Conservation (phyloP, 805 yeast species). For the Candida silvatica region DNA sequence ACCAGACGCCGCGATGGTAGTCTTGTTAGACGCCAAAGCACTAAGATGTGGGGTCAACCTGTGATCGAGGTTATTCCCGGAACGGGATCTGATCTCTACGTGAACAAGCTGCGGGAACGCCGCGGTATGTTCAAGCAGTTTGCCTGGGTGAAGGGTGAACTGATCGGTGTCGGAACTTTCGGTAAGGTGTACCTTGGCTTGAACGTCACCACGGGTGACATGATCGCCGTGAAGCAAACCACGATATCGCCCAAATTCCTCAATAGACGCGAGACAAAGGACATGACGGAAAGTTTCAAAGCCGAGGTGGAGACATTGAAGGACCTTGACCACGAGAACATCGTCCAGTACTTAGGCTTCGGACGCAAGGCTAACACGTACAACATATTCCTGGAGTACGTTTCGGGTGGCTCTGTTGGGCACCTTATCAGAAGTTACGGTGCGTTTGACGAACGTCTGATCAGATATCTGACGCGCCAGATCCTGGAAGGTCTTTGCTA, state of each 20-base stretch:
- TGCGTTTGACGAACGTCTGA: constrained; percentile 69
- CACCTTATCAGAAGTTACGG: constrained; percentile 78
- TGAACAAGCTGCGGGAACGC: constrained; percentile 55
- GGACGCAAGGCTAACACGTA: constrained; percentile 69
- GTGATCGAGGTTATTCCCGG: constrained; percentile 84
- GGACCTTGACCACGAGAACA: constrained; percentile 87
- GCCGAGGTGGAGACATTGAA: constrained; percentile 92
- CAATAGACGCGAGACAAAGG: constrained; percentile 38
- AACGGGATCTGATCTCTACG: constrained; percentile 52
- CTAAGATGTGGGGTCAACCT: constrained; percentile 96
- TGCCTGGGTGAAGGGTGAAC: constrained; percentile 97
- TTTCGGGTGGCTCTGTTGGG: constrained; percentile 96
- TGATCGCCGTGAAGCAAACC: constrained; percentile 98
- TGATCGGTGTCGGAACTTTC: constrained; percentile 94
- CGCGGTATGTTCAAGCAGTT: constrained; percentile 73
- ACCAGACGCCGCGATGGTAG: constrained; percentile 7
- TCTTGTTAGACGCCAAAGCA: constrained; percentile 64
- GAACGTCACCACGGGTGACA: constrained; percentile 94
- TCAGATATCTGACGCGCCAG: constrained; percentile 67
- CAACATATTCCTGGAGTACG: constrained; percentile 88
- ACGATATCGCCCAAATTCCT: constrained; percentile 42
- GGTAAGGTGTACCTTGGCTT: constrained; percentile 89
- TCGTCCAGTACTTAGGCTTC: constrained; percentile 93
- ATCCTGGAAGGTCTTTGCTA: constrained; percentile 82
- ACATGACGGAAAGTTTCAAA: constrained; percentile 71